Evolutionary conservation across 768 basidiomycete genomes (phyloP), one percentile per base, ranked within the genome.

Genomic region (Lactarius quietus): DNA sequence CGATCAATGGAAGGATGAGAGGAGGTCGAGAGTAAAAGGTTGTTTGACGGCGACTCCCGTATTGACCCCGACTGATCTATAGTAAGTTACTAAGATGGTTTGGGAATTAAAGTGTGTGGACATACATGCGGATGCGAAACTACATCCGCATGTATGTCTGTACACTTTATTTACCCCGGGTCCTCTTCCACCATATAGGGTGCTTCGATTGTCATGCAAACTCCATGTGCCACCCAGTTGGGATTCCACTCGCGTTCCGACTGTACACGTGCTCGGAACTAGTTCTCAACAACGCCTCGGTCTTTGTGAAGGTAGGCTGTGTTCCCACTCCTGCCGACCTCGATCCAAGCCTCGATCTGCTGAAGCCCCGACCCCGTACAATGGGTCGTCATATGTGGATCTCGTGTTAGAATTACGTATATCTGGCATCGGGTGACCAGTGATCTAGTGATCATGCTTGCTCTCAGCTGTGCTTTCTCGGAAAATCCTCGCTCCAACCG

Each of bases 371-470:
- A 26, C 54, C 15, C 48, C 23, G 31, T 57, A 26, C 56, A 57
- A 10, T 41, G 36, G n/a, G 48, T 58, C 31, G 56, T 51, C 28
- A 14, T 51, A 4, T 43, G 48, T 39, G n/a, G 31, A 41, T 39
- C 57, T 57, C 35, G 64, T 61, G 61, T 23, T 54, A 17, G 7
- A 52, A 59, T 66, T 66, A 66, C 65, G 65, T 66, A 52, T 66
- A 62, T 35, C 48, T 26, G 48, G 48, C 23, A 48, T 48, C 60
- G 61, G 64, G 59, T 61, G 36, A 65, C 45, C 28, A 56, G 59
- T 60, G 38, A 65, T 36, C 28, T n/a, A n/a, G n/a, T n/a, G n/a
- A n/a, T n/a, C n/a, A 56, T 58, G 51, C 65, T 41, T 45, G 61
- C 56, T 51, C 51, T n/a, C n/a, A n/a, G n/a, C n/a, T 62, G 28